Evolutionary conservation across 1,139 yeast genomes (phyloP).

Genomic region (Kluyveromyces sp.): DNA sequence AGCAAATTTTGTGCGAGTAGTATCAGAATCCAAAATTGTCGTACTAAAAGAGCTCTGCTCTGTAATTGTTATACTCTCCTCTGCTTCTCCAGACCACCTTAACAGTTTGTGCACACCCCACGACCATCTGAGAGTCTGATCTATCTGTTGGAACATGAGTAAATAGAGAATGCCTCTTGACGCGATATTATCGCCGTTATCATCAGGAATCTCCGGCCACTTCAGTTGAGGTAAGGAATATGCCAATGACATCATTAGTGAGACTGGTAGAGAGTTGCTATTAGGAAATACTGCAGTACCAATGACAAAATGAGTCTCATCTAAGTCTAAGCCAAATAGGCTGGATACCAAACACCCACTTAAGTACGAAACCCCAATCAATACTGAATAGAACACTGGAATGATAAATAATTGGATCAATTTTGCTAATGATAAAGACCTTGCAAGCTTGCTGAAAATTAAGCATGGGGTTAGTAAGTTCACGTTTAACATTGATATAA

Average conservation of each 20-base stretch:
- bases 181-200: conserved; percentile 63
- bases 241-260: conserved; percentile 62
- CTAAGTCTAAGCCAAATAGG: conserved; percentile 44
- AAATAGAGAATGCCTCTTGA: conserved; percentile 73
- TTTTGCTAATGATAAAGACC: conserved; percentile 59
- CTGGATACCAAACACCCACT: conserved; percentile 47
- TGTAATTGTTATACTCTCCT: conserved; percentile 10
- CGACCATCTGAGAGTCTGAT: conserved; percentile 80
- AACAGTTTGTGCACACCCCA: conserved; percentile 82
- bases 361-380: conserved; percentile 52
- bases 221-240: conserved; percentile 62
- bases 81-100: conserved; percentile 24
- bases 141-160: conserved; percentile 75
- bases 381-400: conserved; percentile 61
- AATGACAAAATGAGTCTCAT: conserved; percentile 72
- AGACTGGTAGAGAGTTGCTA: conserved; percentile 64
- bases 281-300: conserved; percentile 89
- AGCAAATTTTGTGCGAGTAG: conserved; percentile 55
- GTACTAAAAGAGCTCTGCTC: conserved; percentile 27
- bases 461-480: conserved; percentile 80
- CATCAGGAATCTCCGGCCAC: conserved; percentile 68
- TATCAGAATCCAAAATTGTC: neutral
- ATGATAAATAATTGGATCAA: conserved; percentile 63
- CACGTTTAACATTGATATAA: conserved; percentile 60
- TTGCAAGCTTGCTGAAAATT: conserved; percentile 72